A percentile compares a stretch with the other conserved stretches of the same genome.
Evolutionary conservation across 164 flowering plant genomes (phyloP).

Genomic region (Magnolia changhungtana): DNA sequence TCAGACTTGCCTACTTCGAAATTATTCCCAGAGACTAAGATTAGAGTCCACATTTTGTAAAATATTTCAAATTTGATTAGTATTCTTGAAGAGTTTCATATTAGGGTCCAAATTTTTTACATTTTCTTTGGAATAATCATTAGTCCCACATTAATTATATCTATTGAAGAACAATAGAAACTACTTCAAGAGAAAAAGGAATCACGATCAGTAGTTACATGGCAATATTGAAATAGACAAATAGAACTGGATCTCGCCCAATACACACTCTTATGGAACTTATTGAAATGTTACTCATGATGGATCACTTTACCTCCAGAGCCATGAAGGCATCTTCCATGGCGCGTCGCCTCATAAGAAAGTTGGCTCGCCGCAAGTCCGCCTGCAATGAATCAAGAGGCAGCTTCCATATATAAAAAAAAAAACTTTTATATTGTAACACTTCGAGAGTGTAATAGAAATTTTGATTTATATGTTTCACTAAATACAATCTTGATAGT

Average conservation of each 20-base stretch:
- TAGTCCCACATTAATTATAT: neutral
- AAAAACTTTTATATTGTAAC: neutral
- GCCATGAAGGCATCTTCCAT: slow-evolving; percentile 96
- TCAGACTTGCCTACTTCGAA: too few relatives aligned
- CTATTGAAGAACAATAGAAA: neutral
- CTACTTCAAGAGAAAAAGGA: neutral
- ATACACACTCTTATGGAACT: neutral
- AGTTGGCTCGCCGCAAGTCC: slow-evolving; percentile 82
- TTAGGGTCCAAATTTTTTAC: too few relatives aligned
- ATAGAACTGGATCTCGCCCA: neutral
- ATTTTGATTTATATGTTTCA: neutral
- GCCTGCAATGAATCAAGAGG: slow-evolving; percentile 45
- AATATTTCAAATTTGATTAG: too few relatives aligned
- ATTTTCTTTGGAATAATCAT: too few relatives aligned
- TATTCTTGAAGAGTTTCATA: too few relatives aligned
- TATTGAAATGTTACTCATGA: neutral
- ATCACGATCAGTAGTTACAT: neutral
- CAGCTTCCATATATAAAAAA: neutral
- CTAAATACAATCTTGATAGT: too few relatives aligned
- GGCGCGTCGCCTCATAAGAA: slow-evolving; percentile 82
- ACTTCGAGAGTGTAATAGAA: slow-evolving; percentile 1
- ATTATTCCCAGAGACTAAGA: too few relatives aligned
- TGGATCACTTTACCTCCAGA: slow-evolving; percentile 57
- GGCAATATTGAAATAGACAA: neutral
- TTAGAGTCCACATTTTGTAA: too few relatives aligned